A percentile compares a stretch with the other conserved stretches of the same genome.
phyloP scores from a whole-genome alignment of 2,329 filamentous ascomycete species.

The Penicillium sp. region DNA sequence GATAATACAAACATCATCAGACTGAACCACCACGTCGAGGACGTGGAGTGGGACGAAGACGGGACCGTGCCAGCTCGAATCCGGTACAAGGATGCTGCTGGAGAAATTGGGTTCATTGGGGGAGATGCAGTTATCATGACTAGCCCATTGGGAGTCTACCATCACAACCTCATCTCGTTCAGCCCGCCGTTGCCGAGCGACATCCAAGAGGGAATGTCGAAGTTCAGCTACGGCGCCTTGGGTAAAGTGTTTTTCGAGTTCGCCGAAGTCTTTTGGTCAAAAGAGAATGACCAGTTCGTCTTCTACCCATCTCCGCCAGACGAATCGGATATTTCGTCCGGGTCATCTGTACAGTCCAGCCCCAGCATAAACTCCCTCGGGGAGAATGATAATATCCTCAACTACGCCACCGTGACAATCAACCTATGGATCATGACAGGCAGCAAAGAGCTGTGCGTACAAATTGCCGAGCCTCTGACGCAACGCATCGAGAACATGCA shows the following conservation, averaged over 20 bases:
- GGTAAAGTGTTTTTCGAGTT: conserved; percentile 41
- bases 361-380: conserved; percentile 10
- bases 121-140: conserved; percentile 37
- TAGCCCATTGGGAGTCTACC: conserved; percentile 35
- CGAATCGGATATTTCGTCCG: conserved; percentile 22
- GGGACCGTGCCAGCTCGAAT: conserved; percentile 6
- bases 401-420: conserved; percentile 38
- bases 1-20: conserved; percentile 30
- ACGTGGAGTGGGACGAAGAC: conserved; percentile 33
- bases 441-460: conserved; percentile 37
- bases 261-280: conserved; percentile 39
- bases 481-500: conserved; percentile 40
- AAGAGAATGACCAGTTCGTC: conserved; percentile 41
- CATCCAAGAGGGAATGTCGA: conserved; percentile 31
- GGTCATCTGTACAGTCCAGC: conserved; percentile 18
- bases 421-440: conserved; percentile 41
- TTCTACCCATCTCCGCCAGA: conserved; percentile 37
- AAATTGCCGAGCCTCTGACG: conserved; percentile 40
- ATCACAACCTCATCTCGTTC: conserved; percentile 35
- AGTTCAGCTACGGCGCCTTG: conserved; percentile 36
- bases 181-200: conserved; percentile 31
- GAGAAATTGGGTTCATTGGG: conserved; percentile 9
- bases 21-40: conserved; percentile 34
- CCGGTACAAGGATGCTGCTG: conserved; percentile 15
- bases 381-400: conserved; percentile 32